Conservation (phyloP, 2,329 filamentous ascomycete species). For the Arthrobotrys megalospora region DNA sequence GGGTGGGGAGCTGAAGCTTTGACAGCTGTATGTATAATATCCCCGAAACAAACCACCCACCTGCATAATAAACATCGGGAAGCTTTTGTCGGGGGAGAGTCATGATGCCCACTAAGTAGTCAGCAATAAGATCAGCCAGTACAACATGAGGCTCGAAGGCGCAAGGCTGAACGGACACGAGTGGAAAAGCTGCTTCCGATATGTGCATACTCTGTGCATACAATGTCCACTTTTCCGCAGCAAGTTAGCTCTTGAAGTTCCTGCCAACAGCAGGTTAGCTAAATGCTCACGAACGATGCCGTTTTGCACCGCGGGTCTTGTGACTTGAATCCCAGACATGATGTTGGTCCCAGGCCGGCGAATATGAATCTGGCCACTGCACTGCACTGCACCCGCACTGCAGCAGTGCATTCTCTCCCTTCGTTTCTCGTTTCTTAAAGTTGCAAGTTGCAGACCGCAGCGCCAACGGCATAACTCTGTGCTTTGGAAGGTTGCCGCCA, state of each 20-base stretch:
- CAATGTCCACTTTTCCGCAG: slow-evolving; percentile 22
- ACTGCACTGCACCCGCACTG: neutral
- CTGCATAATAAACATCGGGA: slow-evolving; percentile 43
- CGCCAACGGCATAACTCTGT: slow-evolving; percentile 34
- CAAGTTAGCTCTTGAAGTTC: neutral
- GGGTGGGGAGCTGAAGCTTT: slow-evolving; percentile 38
- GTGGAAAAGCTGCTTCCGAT: slow-evolving; percentile 29
- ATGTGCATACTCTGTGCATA: slow-evolving; percentile 1
- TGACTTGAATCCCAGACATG: slow-evolving; percentile 44
- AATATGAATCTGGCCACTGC: slow-evolving; percentile 22
- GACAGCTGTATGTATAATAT: slow-evolving; percentile 27
- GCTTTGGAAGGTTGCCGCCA: slow-evolving; percentile 25
- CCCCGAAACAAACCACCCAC: slow-evolving; percentile 30
- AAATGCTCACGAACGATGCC: neutral
- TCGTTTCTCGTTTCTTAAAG: slow-evolving; percentile 27
- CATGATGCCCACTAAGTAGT: slow-evolving; percentile 33
- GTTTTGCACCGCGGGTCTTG: slow-evolving; percentile 50
- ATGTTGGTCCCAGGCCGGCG: slow-evolving; percentile 40
- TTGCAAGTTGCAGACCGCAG: slow-evolving; percentile 37
- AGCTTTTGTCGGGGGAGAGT: slow-evolving; percentile 43
- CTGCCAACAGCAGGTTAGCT: slow-evolving; percentile 2
- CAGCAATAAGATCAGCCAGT: slow-evolving; percentile 56
- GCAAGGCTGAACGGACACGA: slow-evolving; percentile 48
- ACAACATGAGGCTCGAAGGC: slow-evolving; percentile 39
- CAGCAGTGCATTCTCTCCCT: slow-evolving; percentile 20